Percentiles rank a stretch among this genome's conserved stretches.
Conservation (phyloP, 495 filamentous ascomycete genomes). For the Elaphomyces granulatus region DNA sequence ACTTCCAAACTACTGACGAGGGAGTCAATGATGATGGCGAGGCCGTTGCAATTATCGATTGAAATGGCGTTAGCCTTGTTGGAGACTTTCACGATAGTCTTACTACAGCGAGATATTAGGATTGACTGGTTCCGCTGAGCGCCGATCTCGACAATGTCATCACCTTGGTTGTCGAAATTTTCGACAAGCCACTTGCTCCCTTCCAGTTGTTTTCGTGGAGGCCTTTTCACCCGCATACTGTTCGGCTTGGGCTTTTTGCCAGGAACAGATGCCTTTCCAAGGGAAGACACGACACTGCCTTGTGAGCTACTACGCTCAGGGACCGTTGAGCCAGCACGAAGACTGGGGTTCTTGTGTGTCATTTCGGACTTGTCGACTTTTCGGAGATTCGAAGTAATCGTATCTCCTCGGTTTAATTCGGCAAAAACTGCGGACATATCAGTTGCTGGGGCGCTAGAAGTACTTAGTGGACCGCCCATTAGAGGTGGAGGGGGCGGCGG, state of each 20-base stretch:
- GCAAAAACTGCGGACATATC: slow-evolving; percentile 79
- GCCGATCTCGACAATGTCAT: slow-evolving; percentile 55
- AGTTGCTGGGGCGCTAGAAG: slow-evolving; percentile 20
- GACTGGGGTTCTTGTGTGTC: slow-evolving; percentile 97
- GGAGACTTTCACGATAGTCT: slow-evolving; percentile 73
- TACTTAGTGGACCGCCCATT: slow-evolving; percentile 24
- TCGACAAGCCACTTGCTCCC: slow-evolving; percentile 95
- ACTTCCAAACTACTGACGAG: slow-evolving; percentile 85
- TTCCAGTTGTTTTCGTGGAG: slow-evolving; percentile 78
- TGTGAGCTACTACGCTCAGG: slow-evolving; percentile 38
- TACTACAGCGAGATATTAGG: slow-evolving; percentile 79
- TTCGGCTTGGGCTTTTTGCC: slow-evolving; percentile 90
- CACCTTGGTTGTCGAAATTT: slow-evolving; percentile 68
- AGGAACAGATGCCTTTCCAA: slow-evolving; percentile 69
- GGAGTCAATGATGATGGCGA: slow-evolving; percentile 74
- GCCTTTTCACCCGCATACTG: slow-evolving; percentile 86
- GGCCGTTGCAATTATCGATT: slow-evolving; percentile 73
- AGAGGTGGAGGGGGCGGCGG: slow-evolving; percentile 67
- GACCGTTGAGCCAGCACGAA: slow-evolving; percentile 60
- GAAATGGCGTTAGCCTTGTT: slow-evolving; percentile 94
- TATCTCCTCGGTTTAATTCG: slow-evolving; percentile 75
- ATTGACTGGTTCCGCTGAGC: slow-evolving; percentile 76
- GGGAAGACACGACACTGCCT: slow-evolving; percentile 25
- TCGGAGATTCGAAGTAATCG: slow-evolving; percentile 69
- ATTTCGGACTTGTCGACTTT: slow-evolving; percentile 91